Base-by-base conservation (phyloP, 2,329 filamentous ascomycete genomes). In the Rosellinia necatrix region DNA sequence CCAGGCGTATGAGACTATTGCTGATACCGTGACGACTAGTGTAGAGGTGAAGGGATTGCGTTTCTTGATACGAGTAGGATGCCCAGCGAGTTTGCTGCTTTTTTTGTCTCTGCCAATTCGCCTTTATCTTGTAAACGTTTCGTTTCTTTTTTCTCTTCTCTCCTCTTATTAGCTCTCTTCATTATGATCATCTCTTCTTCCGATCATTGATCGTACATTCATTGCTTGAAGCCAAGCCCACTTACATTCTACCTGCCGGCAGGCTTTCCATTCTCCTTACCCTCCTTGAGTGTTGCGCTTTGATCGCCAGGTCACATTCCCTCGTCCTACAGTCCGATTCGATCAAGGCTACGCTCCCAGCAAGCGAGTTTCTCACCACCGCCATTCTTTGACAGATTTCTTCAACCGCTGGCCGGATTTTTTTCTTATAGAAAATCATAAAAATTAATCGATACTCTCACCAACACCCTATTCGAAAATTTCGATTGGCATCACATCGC, bases 181-280 rank as follows among this genome's bases (percentile, higher is more conserved):
- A 46, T 47, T 54, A 22, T 50, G 50, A 57, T 61, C 53, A 59
- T 54, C 49, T 58, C 56, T 53, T 64, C 61, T 58, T 63, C 56
- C 53, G 49, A 56, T 64, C 17, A 49, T 51, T 58, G 10, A 50
- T 30, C 34, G 56, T 42, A 22, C 46, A 42, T 50, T 64, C 50
- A 21, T 60, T 60, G 40, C 54, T 56, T 58, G 61, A 64, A 64
- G 60, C 64, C 63, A 66, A 68, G 64, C 60, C 64, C 43, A 54
- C 55, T 60, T 64, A 62, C 66, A 65, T 67, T 62, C 61, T 66
- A 66, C 63, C 55, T 61, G 60, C 66, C 68, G 71, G 71, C 73
- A 66, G 70, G 69, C 64, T 67, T 68, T 67, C 32, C 35, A 10
- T 55, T 59, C 32, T 56, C 67, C 59, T 56, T 49, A 52, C 38